These are phyloP conservation scores for Beauveria sp. DNA, from an alignment of 2,329 filamentous ascomycete genomes.

Conservation along the genomic window DNA sequence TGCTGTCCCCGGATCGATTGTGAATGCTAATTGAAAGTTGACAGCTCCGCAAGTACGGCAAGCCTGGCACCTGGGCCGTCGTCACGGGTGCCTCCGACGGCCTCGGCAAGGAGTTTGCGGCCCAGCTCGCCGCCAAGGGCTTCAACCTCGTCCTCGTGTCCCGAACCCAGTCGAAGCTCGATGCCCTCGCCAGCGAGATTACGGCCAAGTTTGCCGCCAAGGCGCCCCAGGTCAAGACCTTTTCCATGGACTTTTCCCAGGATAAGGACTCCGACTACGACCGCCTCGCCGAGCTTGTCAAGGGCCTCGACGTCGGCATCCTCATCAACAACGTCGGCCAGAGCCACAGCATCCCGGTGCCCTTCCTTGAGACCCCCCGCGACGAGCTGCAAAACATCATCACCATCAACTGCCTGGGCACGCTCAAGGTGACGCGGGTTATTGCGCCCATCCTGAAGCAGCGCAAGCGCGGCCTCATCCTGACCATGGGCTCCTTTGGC, in stretches of 20 bases:
- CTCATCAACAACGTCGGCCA: constrained; percentile 96
- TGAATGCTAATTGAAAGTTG: neutral
- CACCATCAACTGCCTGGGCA: constrained; percentile 89
- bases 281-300: constrained; percentile 58
- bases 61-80: constrained; percentile 87
- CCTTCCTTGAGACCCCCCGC: constrained; percentile 72
- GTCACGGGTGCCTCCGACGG: constrained; percentile 94
- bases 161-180: constrained; percentile 87
- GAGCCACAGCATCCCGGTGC: constrained; percentile 85
- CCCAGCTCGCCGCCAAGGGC: constrained; percentile 80
- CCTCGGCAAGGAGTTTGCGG: constrained; percentile 90
- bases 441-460: constrained; percentile 77
- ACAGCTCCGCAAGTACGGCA: constrained; percentile 83
- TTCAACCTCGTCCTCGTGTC: constrained; percentile 95
- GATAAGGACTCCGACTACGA: constrained; percentile 76
- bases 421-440: constrained; percentile 78
- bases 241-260: constrained; percentile 86
- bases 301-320: constrained; percentile 72
- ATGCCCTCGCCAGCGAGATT: constrained; percentile 68
- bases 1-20: constrained; percentile 12
- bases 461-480: constrained; percentile 77
- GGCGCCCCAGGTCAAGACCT: constrained; percentile 61
- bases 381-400: constrained; percentile 84
- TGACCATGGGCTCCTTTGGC: constrained; percentile 96
- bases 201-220: constrained; percentile 56